phyloP scores from a whole-genome alignment of 148 eudicot species.

The Euryodendron excelsum region DNA sequence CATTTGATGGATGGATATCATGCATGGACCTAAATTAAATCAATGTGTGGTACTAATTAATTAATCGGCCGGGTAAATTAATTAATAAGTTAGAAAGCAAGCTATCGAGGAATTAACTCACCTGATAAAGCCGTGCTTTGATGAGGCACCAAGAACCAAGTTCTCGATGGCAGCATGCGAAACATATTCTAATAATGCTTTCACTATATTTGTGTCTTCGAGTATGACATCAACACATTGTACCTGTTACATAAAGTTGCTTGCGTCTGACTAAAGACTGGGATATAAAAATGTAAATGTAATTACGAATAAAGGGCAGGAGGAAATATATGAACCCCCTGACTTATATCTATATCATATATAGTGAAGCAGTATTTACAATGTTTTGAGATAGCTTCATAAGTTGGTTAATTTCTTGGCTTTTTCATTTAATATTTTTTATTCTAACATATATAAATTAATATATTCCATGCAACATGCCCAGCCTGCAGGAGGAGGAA shows the following conservation, averaged over 20 bases:
- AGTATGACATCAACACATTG: constrained; percentile 70
- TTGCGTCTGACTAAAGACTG: no score
- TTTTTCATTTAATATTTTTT: no score
- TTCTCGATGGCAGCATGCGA: constrained; percentile 69
- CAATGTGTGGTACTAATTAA: no score
- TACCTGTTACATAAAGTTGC: constrained; percentile 43
- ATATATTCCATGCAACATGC: neutral
- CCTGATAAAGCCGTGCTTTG: constrained; percentile 73
- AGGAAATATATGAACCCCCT: neutral
- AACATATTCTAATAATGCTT: constrained; percentile 66
- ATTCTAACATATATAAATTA: no score
- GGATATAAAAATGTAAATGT: neutral
- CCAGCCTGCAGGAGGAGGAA: neutral
- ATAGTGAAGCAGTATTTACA: neutral
- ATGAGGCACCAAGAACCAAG: constrained; percentile 75
- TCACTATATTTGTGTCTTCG: constrained; percentile 59
- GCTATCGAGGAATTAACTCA: constrained; percentile 18
- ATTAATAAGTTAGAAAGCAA: neutral
- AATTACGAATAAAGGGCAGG: no score
- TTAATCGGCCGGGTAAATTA: no score
- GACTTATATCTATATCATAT: neutral
- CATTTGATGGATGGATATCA: no score
- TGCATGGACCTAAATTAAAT: no score
- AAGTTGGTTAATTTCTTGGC: neutral
- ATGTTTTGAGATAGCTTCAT: neutral